Base-by-base conservation (phyloP, 2,329 filamentous ascomycete genomes). In the Pseudogymnoascus sp. region DNA sequence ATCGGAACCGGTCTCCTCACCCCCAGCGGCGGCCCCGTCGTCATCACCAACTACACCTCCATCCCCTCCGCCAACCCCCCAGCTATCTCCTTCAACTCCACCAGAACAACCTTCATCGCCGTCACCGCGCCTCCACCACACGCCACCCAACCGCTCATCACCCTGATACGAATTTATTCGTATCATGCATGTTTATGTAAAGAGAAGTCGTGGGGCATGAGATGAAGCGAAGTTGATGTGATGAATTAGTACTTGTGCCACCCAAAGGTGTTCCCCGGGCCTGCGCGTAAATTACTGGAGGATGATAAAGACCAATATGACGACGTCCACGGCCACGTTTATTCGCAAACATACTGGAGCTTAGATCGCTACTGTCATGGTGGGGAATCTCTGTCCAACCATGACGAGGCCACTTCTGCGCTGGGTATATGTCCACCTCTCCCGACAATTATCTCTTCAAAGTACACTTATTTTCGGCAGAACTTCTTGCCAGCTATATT, bases 401-500 rank as follows among this genome's bases (percentile, higher is more conserved):
- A 7, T 31, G 28, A 31, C 28, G 28, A 7, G 28, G 6, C 28
- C 28, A 31, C 28, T 6, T 31, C 6, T 31, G 28, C 28, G 28
- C 28, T 31, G 28, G 6, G 28, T 31, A 31, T 31, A 31, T 6
- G 3, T 31, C 28, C 28, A 31, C 2, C 28, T 6, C 28, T 31
- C 28, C 2, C 28, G 28, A 31, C 28, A 31, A 31, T 31, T 31
- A 31, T 31, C 7, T 31, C 28, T 31, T 26, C 28, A 84, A 84
- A 31, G 79, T 84, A 56, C 37, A n/a, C 35, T 37, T 37, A 6
- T n/a, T 37, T 37, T n/a, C 35, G 1, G 14, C 5, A 6, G 2
- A 37, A 7, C 35, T 37, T n/a, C 14, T n/a, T n/a, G 37, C 7
- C 37, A 16, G 5, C 37, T 38, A n/a, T 14, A 38, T 38, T 38